These are phyloP conservation scores for Thalassiosira exigua DNA, from an alignment of 352 stramenopile genomes.

Conservation along the genomic window DNA sequence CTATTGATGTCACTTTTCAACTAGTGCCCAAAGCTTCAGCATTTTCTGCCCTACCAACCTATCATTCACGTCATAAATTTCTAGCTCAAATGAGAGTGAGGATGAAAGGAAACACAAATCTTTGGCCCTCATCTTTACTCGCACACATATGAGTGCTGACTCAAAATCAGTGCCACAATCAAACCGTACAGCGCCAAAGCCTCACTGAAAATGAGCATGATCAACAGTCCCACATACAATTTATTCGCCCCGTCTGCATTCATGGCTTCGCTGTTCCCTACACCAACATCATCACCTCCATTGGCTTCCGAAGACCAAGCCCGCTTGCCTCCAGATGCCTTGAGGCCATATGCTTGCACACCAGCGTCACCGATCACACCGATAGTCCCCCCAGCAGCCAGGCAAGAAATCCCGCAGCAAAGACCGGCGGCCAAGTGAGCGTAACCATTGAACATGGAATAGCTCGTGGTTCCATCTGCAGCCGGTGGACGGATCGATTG, in stretches of 20 bases:
- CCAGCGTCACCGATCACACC: slow-evolving; percentile 87
- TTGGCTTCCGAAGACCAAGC: slow-evolving; percentile 59
- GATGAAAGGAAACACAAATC: no score
- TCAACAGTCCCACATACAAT: slow-evolving; percentile 98
- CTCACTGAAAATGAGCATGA: slow-evolving; percentile 99
- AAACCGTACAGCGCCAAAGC: slow-evolving; percentile 94
- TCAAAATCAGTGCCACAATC: slow-evolving; percentile 86
- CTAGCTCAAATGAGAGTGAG: no score
- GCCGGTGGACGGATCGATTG: slow-evolving; percentile 64
- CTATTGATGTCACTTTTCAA: no score
- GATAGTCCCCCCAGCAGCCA: slow-evolving; percentile 81
- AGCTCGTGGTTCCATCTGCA: slow-evolving; percentile 60
- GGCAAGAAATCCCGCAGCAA: slow-evolving; percentile 82
- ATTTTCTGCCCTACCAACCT: no score
- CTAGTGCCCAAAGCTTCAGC: no score
- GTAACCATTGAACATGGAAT: slow-evolving; percentile 84
- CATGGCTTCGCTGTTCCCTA: slow-evolving; percentile 52
- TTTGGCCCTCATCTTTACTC: not conserved
- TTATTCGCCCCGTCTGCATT: slow-evolving; percentile 87
- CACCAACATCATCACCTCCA: slow-evolving; percentile 39
- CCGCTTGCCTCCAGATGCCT: slow-evolving; percentile 66
- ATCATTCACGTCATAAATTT: no score
- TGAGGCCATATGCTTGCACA: slow-evolving; percentile 69
- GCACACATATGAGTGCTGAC: slow-evolving; percentile 56
- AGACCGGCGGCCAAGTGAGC: slow-evolving; percentile 86